Conservation (phyloP, 805 yeast species). For the Candida montana region DNA sequence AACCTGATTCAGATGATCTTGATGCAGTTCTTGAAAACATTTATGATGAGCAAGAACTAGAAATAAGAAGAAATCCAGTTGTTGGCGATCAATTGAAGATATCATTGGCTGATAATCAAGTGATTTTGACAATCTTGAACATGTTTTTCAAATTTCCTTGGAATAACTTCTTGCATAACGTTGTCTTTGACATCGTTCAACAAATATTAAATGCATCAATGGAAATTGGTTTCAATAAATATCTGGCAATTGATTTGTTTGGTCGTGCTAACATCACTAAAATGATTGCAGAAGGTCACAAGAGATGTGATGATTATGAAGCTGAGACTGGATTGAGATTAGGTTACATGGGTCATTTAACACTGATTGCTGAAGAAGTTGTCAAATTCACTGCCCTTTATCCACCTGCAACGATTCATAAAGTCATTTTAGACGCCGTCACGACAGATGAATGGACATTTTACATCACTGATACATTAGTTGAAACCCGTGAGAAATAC, state of each 20-base stretch:
- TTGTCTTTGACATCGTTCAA: conserved; percentile 93
- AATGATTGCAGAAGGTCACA: conserved; percentile 57
- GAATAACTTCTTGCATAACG: conserved; percentile 97
- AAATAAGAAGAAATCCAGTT: conserved; percentile 54
- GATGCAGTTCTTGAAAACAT: conserved; percentile 25
- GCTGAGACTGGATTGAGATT: conserved; percentile 57
- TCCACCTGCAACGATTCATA: conserved; percentile 26
- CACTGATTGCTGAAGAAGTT: conserved; percentile 90
- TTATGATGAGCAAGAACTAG: conserved; percentile 34
- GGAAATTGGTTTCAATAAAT: conserved; percentile 82
- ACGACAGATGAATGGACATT: conserved; percentile 59
- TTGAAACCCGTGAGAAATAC: conserved; percentile 88
- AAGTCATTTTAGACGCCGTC: conserved; percentile 32
- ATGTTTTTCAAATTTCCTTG: conserved; percentile 87
- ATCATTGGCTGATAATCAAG: conserved; percentile 67
- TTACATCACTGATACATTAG: conserved; percentile 76
- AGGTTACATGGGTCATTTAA: conserved; percentile 97
- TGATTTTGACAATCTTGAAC: conserved; percentile 59
- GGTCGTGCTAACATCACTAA: conserved; percentile 57
- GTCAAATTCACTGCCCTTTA: conserved; percentile 61
- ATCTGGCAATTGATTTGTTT: conserved; percentile 63
- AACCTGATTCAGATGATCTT: conserved; percentile 22
- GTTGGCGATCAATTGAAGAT: conserved; percentile 87
- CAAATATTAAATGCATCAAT: conserved; percentile 86
- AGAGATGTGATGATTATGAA: conserved; percentile 54